Conservation (phyloP, 208 protist genomes). For the Leishmania turanica region DNA sequence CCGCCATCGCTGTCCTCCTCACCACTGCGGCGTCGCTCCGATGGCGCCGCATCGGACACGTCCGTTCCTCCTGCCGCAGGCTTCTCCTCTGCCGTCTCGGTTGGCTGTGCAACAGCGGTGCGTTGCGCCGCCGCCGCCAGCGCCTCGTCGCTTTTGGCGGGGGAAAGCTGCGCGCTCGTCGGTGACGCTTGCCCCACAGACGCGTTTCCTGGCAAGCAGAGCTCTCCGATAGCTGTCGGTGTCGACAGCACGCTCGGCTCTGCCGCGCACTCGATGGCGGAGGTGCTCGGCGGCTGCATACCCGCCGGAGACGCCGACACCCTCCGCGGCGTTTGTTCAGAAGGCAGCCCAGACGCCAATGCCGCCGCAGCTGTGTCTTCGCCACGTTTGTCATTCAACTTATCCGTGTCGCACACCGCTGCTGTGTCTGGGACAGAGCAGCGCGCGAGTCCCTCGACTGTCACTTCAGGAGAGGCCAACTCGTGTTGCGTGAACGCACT, state of each 20-base stretch:
- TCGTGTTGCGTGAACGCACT: background rate
- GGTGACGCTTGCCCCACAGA: background rate
- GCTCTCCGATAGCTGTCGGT: background rate
- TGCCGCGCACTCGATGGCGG: background rate
- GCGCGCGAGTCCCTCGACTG: background rate
- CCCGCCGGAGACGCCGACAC: background rate
- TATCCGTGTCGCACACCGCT: background rate
- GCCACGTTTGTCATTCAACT: too few relatives aligned
- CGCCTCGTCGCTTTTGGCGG: background rate
- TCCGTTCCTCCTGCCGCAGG: background rate
- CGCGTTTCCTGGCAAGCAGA: background rate
- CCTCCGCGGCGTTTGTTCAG: background rate
- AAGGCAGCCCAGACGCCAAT: background rate
- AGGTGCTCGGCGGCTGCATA: background rate
- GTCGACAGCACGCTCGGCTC: background rate
- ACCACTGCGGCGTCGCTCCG: background rate
- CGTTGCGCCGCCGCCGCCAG: background rate
- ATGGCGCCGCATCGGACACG: background rate
- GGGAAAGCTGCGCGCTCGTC: background rate
- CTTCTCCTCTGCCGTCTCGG: background rate
- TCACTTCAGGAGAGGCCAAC: background rate
- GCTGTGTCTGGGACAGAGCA: background rate
- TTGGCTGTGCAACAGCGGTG: background rate
- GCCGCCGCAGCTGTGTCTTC: background rate
- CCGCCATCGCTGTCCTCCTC: background rate